Evolutionary conservation across 257 asterid species (phyloP), one percentile per base, ranked within the genome.

Genomic region (Scutellaria minor): DNA sequence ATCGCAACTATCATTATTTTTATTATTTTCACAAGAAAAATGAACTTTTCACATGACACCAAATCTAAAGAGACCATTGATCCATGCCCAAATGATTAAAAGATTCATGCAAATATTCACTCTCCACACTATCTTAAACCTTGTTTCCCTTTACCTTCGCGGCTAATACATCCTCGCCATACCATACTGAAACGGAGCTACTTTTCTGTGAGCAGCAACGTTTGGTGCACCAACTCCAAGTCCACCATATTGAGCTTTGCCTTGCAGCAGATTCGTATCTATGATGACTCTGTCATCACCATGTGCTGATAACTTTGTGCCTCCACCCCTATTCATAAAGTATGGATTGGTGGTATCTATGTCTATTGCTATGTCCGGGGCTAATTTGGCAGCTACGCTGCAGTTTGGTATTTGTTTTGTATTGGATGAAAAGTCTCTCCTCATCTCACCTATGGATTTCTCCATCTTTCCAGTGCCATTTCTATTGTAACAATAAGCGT

Each of bases 291-390:
- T 78, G 67, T 87, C 91, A 15, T 82, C 83, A n/a, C 51, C 66
- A 39, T 47, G 82, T 48, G 84, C 85, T 46, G 15, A 56, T 15
- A 70, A 44, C 69, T 80, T 88, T 24, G 84, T 55, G 37, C 75
- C 83, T 63, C 86, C 88, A 13, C 79, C 85, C 18, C 81, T 82
- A 20, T 83, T 66, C 73, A 62, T 77, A 62, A 81, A 86, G 68
- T 81, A 87, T 5, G 92, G 88, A 78, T 31, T 31, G 37, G 61
- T 81, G 88, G 64, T 76, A 35, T 91, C 97, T 4, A 91, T 90
- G 79, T 85, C 84, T 47, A 88, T 90, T n/a, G 96, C 90, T 62
- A 90, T 79, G 61, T 90, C 96, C 2, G 93, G 96, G 46, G 87
- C 84, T 70, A 83, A 48, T 66, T 85, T 88, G 60, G 91, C 79